Evolutionary conservation across 495 filamentous ascomycete genomes (phyloP), one percentile per base, ranked within the genome.

Genomic region (Xylaria castorea): DNA sequence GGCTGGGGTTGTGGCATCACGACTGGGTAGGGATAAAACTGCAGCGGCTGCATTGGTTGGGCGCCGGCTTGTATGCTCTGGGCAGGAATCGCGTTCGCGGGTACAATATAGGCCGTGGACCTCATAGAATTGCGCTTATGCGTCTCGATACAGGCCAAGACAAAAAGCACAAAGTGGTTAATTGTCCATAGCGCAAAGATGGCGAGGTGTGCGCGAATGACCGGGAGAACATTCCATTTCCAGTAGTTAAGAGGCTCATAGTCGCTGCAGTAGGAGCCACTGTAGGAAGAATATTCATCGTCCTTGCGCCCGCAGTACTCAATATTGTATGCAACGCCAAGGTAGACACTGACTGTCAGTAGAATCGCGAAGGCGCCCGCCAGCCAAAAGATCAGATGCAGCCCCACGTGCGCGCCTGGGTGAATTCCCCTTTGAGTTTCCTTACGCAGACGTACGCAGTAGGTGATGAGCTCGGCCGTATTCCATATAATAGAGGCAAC

Each of bases 111-210:
- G 3, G 75, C 74, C 0, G 73, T 55, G 36, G 77, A 71, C 32
- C 51, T 74, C 36, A 75, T 1, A 7, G 58, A 1, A 66, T 83
- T 81, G 44, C 77, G 68, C 58, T 72, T 75, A 63, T 80, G 68
- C 18, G 81, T 83, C 32, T 85, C 83, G 72, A 83, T 77, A 51
- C 85, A 86, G 1, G 82, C 81, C n/a, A 82, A 65, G 16, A 82
- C 74, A 68, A 87, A 85, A 7, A 87, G 78, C 48, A 81, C 65
- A 72, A 87, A 83, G 68, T 85, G 78, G 34, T 74, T 72, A 30
- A 80, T 34, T 14, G 65, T 48, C 22, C 66, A 51, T 1, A 78
- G 18, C 30, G 66, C 62, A 57, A 79, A 77, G n/a, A 79, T 44
- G 14, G 76, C 75, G 50, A 53, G 1, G 1, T 75, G 25, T 27